Base-by-base conservation (phyloP, 2,329 filamentous ascomycete genomes). In the Geoglossum cookeanum region DNA sequence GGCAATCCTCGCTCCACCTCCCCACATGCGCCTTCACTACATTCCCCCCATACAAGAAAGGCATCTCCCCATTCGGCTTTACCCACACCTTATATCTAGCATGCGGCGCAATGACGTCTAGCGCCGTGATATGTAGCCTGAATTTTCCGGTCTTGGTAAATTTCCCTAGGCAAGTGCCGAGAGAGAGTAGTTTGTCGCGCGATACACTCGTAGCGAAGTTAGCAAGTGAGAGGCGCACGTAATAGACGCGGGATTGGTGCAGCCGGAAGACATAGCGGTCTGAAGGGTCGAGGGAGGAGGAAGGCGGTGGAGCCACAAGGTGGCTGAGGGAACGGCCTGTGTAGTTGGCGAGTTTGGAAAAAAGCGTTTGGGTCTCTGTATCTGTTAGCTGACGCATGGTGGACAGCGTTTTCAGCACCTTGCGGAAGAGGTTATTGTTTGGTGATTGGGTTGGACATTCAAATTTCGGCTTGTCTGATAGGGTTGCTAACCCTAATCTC, bases 91-190 rank as follows among this genome's bases (percentile, higher is more conserved):
- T 97, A 74, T 95, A 94, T 59, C 92, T 78, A 49, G 91, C 91
- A 69, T 96, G 88, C 62, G 87, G 84, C 58, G 90, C 86, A 62
- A 98, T 84, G 61, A 96, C 80, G 61, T 89, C 85, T 59, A 98
- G 76, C n/a, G 79, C 86, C 1, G 91, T 97, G 67, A 97, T 87
- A 73, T 96, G 90, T 57, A 98, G 76, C 56, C 91, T 77, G 74
- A 98, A 97, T 71, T 97, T 96, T 61, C 89, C 88, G 3, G 89
- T 87, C 76, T 96, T 97, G 60, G 90, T 96, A 74, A 96, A 94
- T 69, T 96, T 95, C 66, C 89, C 89, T 11, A 97, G 73, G 68
- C 90, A 96, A 29, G 85, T 91, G 30, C 91, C 91, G n/a, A 95
- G 74, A 0, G 85, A 90, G 55, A 96, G 79, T 1, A 97, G 79